These are phyloP conservation scores for Cadophora gregata DNA, from an alignment of 2,329 filamentous ascomycete genomes.

Conservation along the genomic window DNA sequence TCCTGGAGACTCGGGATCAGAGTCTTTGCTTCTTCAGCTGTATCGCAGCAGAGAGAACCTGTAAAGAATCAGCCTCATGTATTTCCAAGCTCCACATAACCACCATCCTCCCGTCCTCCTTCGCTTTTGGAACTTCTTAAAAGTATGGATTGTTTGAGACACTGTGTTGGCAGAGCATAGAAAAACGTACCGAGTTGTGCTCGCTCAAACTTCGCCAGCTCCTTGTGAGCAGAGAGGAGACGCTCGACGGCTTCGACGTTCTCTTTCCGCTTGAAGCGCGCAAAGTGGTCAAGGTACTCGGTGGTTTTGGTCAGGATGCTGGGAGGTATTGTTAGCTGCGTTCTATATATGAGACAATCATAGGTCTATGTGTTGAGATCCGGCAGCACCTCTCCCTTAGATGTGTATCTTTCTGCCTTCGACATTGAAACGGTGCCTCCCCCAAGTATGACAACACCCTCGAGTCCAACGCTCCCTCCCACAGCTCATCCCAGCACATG, in stretches of 20 bases:
- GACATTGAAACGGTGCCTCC: too few species aligned
- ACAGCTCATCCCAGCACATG: neutral
- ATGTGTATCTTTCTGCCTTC: too few species aligned
- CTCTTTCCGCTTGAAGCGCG: conserved; percentile 93
- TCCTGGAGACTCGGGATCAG: conserved; percentile 87
- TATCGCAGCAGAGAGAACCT: conserved; percentile 93
- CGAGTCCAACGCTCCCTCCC: too few species aligned
- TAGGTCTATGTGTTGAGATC: neutral
- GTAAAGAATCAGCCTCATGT: conserved; percentile 27
- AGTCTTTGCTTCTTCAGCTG: conserved; percentile 93
- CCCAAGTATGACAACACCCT: too few species aligned
- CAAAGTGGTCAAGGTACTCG: conserved; percentile 93
- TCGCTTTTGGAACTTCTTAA: neutral
- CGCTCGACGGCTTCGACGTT: conserved; percentile 94
- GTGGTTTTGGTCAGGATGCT: conserved; percentile 86
- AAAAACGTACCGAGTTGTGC: conserved; percentile 78
- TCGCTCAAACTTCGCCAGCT: conserved; percentile 90
- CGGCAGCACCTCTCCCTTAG: neutral
- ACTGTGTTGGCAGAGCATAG: conserved; percentile 8
- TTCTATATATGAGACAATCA: neutral
- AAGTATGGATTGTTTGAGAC: too few species aligned
- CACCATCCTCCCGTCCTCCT: neutral
- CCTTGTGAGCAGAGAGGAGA: conserved; percentile 77
- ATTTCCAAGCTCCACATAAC: neutral
- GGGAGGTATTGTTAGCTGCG: neutral